Conservation (phyloP, 2,329 filamentous ascomycete species). For the Neonectria coccinea region DNA sequence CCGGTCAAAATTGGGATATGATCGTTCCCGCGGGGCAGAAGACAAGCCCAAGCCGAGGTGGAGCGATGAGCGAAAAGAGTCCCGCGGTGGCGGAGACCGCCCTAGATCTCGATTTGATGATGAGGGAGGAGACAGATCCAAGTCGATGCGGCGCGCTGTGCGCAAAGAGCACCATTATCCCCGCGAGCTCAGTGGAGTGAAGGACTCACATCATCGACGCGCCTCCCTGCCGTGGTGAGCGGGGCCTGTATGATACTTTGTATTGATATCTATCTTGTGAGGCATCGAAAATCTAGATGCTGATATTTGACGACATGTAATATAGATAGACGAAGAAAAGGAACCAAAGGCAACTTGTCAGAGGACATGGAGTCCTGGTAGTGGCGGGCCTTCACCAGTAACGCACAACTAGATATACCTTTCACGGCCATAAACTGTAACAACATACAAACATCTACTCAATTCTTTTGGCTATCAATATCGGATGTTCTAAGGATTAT, state of each 20-base stretch:
- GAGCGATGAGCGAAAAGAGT: neutral
- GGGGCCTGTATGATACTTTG: constrained; percentile 11
- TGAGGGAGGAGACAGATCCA: neutral
- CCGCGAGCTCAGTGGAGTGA: neutral
- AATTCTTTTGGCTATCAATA: constrained; percentile 3
- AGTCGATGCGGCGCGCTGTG: neutral
- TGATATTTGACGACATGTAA: neutral
- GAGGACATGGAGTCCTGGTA: constrained; percentile 2
- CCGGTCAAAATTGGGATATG: neutral
- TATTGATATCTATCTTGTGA: constrained; percentile 5
- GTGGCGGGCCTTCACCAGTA: neutral
- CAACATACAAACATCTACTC: constrained; percentile 13
- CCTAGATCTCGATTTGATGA: neutral
- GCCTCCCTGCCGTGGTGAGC: constrained; percentile 11
- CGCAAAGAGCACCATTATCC: neutral
- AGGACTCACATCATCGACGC: constrained; percentile 8
- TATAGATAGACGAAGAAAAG: constrained; percentile 15
- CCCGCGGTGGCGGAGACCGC: neutral
- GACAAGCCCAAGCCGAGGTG: neutral
- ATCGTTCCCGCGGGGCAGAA: neutral
- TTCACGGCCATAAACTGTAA: constrained; percentile 5
- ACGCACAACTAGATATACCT: neutral
- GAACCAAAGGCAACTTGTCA: neutral
- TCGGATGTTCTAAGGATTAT: neutral
- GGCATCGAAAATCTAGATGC: neutral